Conservation (phyloP, 148 eudicot genomes). For the Rhododendron griersonianum region DNA sequence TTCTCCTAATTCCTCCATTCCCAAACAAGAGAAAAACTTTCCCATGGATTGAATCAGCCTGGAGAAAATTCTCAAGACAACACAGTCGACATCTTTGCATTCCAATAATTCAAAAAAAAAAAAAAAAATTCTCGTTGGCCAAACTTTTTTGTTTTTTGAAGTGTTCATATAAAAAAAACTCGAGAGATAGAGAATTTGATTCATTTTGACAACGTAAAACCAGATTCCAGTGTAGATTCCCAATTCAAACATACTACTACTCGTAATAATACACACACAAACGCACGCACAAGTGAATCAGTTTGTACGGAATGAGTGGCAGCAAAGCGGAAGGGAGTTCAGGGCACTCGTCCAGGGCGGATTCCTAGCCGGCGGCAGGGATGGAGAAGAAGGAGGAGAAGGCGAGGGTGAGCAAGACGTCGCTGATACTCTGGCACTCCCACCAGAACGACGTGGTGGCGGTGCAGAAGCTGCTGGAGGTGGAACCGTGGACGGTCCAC, state of each 20-base stretch:
- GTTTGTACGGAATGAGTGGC: constrained; percentile 41
- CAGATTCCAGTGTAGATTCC: neutral
- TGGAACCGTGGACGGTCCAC: constrained; percentile 63
- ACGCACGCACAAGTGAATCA: neutral
- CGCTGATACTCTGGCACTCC: constrained; percentile 90
- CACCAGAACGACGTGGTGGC: constrained; percentile 79
- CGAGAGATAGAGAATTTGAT: too few relatives aligned
- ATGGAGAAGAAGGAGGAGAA: constrained; percentile 57
- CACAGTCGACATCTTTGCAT: too few relatives aligned
- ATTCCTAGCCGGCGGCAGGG: constrained; percentile 8
- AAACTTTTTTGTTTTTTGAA: too few relatives aligned
- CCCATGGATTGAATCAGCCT: too few relatives aligned
- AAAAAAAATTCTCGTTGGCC: too few relatives aligned
- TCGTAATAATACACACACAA: neutral
- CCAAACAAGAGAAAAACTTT: too few relatives aligned
- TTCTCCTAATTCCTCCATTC: too few relatives aligned
- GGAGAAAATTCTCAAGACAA: too few relatives aligned
- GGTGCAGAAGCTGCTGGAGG: constrained; percentile 79
- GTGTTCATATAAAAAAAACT: too few relatives aligned
- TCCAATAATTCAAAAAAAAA: too few relatives aligned
- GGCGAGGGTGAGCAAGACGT: constrained; percentile 71
- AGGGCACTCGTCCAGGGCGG: constrained; percentile 24
- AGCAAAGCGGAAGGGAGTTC: constrained; percentile 43
- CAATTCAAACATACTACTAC: neutral
- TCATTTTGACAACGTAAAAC: too few relatives aligned